Conservation (phyloP, 106 monocot genomes). For the Acorus calamus region DNA sequence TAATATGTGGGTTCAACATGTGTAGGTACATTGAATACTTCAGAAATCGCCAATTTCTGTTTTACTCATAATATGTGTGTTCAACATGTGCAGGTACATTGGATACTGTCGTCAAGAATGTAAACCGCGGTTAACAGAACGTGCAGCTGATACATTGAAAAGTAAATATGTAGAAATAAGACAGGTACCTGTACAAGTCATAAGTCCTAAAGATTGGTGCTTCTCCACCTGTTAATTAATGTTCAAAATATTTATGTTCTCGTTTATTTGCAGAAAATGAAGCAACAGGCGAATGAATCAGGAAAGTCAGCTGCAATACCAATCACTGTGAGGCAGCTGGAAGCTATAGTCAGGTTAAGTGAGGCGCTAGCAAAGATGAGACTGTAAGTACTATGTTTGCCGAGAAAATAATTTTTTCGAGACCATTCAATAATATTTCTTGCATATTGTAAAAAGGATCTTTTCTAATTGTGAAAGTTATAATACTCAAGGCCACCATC, state of each 20-base stretch:
- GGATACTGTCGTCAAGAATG: slow-evolving; percentile 74
- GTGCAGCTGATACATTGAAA: slow-evolving; percentile 82
- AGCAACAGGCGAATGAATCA: slow-evolving; percentile 84
- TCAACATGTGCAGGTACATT: slow-evolving; percentile 51
- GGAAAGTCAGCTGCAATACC: slow-evolving; percentile 80
- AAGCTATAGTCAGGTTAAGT: slow-evolving; percentile 91
- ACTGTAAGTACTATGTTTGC: slow-evolving; percentile 41
- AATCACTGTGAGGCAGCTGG: slow-evolving; percentile 98
- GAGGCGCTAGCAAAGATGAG: slow-evolving; percentile 96
- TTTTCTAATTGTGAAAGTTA: too few species aligned
- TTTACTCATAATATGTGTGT: neutral
- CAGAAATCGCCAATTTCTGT: too few species aligned
- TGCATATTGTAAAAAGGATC: too few species aligned
- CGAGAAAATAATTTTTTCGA: neutral
- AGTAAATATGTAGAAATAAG: slow-evolving; percentile 94
- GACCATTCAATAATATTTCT: too few species aligned
- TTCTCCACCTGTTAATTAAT: neutral
- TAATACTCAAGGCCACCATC: too few species aligned
- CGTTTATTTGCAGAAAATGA: slow-evolving; percentile 67
- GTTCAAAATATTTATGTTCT: neutral
- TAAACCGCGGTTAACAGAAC: slow-evolving; percentile 74
- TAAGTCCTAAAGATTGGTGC: neutral
- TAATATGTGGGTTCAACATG: neutral
- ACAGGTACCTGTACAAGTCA: slow-evolving; percentile 43
- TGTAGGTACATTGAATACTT: slow-evolving; percentile 84